A percentile compares a stretch with the other conserved stretches of the same genome.
These are phyloP conservation scores for Schizophyllum commune DNA, from an alignment of 1,284 basidiomycete species.

Conservation along the genomic window DNA sequence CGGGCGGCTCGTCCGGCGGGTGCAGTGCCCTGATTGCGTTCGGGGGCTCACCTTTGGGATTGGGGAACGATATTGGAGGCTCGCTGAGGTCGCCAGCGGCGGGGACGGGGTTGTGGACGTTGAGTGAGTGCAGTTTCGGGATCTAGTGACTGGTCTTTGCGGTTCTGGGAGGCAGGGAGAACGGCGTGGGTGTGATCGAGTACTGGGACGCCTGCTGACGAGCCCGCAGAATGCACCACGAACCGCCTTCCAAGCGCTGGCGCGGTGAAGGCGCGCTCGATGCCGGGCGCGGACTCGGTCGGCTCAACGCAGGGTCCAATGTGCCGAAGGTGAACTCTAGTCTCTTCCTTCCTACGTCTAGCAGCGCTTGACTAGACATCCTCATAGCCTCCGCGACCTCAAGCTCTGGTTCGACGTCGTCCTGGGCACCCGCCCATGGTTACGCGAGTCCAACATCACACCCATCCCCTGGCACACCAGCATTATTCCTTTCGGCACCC, in stretches of 20 bases:
- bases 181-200: too few species aligned
- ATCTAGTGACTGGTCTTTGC: too few species aligned
- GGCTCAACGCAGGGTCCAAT: conserved; percentile 22
- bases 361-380: too few species aligned
- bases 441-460: conserved; percentile 30
- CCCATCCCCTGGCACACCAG: conserved; percentile 27
- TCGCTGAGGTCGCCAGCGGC: conserved; percentile 26
- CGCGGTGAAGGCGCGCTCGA: neutral
- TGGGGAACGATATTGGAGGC: conserved; percentile 33
- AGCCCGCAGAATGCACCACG: conserved; percentile 14
- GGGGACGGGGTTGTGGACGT: conserved; percentile 14
- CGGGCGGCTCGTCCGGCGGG: conserved; percentile 45
- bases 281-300: conserved; percentile 24
- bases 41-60: conserved; percentile 41
- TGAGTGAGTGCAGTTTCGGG: conserved; percentile 11
- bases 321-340: too few species aligned
- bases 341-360: too few species aligned
- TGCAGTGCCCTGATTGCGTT: conserved; percentile 44
- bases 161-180: too few species aligned
- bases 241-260: conserved; percentile 11
- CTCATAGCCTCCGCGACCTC: conserved; percentile 37
- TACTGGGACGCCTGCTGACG: too few species aligned
- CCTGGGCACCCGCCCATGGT: conserved; percentile 32
- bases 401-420: conserved; percentile 32
- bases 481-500: too few species aligned